Conservation (phyloP, 345 rosid genomes). For the Rhodamnia argentea region DNA sequence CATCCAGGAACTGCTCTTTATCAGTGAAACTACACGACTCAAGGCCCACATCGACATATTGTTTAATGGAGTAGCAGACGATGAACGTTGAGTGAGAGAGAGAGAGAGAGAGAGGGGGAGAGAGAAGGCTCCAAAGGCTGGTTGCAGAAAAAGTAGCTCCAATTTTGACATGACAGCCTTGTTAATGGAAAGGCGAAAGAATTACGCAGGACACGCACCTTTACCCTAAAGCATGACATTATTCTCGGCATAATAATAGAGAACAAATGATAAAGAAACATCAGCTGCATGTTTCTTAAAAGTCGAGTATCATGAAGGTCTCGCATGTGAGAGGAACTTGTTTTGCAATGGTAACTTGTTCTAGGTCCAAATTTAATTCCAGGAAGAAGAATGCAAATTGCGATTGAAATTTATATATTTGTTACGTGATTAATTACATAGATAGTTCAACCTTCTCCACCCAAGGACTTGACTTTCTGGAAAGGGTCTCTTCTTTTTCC, state of each 20-base stretch:
- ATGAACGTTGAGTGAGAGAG: not conserved
- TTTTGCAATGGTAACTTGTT: not conserved
- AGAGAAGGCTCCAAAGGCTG: not conserved
- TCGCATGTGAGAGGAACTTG: not conserved
- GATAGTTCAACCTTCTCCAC: not conserved
- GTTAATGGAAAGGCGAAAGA: not conserved
- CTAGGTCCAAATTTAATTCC: not conserved
- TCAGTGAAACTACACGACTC: not conserved
- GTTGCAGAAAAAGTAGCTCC: not conserved
- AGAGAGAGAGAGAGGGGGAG: not conserved
- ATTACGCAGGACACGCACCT: not conserved
- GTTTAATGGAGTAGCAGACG: not conserved
- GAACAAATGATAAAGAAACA: not conserved
- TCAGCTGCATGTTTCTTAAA: not conserved
- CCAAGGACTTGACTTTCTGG: not conserved
- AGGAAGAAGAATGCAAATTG: not conserved
- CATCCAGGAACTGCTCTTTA: not conserved
- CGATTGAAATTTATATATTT: not conserved
- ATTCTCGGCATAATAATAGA: not conserved
- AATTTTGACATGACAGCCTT: not conserved
- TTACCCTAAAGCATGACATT: not conserved
- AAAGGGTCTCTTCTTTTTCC: not conserved
- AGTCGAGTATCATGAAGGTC: not conserved
- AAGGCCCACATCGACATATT: not conserved
- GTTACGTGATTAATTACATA: not conserved